Evolutionary conservation across 805 yeast genomes (phyloP).

Genomic region (Ogataea paraovalis): DNA sequence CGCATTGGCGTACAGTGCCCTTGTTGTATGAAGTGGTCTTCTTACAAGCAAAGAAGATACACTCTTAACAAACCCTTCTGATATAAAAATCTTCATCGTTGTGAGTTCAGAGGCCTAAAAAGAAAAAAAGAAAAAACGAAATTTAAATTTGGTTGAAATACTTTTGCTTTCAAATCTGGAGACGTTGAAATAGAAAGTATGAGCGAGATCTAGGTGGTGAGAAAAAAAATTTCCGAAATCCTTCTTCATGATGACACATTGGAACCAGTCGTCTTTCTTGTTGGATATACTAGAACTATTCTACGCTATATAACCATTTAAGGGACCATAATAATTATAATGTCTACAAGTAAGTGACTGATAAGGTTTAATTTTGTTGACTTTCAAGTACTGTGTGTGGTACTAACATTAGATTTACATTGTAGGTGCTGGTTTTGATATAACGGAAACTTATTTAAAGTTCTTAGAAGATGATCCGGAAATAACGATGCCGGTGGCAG

Average conservation of each 20-base stretch:
- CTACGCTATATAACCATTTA: no score
- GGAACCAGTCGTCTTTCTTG: no score
- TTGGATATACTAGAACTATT: no score
- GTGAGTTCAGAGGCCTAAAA: no score
- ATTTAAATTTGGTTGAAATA: no score
- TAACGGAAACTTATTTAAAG: conserved; percentile 72
- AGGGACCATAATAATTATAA: background rate
- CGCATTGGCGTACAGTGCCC: background rate
- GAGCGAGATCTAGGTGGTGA: background rate
- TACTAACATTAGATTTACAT: background rate
- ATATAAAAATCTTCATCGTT: background rate
- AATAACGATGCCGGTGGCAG: conserved; percentile 99
- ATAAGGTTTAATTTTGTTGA: no score
- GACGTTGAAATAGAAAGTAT: no score
- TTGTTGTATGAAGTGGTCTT: conserved; percentile 1
- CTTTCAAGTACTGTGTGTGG: no score
- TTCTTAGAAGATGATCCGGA: conserved; percentile 89
- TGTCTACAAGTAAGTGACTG: background rate
- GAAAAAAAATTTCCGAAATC: background rate
- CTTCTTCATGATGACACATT: no score
- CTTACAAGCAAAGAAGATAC: background rate
- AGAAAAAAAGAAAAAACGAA: no score
- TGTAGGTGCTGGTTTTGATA: conserved; percentile 55
- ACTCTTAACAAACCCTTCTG: background rate
- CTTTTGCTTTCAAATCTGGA: no score